Evolutionary conservation across 805 yeast genomes (phyloP), one percentile per base, ranked within the genome.

Genomic region (Yarrowia porcina): DNA sequence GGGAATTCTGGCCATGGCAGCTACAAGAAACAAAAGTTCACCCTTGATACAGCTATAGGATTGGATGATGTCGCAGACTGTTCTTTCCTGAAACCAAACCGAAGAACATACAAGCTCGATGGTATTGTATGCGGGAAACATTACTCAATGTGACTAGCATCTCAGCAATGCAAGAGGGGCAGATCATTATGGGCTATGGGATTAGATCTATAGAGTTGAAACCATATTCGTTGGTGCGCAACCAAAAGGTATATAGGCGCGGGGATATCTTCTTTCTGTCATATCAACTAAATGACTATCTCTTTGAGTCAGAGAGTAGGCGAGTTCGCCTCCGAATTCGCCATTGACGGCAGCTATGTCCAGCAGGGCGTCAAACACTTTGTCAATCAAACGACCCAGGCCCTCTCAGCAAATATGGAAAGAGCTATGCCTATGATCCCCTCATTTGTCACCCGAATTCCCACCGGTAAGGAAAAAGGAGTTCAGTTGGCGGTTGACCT

Each of bases 401-500:
- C 79, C 13, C 73, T 77, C 36, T 32, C 56, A 27, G 60, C 61
- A 27, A 44, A 68, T 41, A 64, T 66, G 20, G 69, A 68, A 47
- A 66, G 72, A 25, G 75, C 75, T 6, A 65, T 77, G 70, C 73
- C 79, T 41, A 94, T 93, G 99, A 90, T 94, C 69, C 98, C 98
- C 36, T 83, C 97, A 1, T 93, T 75, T 72, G 96, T 93, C 33
- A 89, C 97, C 9, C 80, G 82, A 11, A 82, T 90, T 63, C 99
- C 99, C 21, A 82, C 81, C 44, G 99, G 99, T 45, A 79, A 82
- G 52, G 99, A 93, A 73, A 79, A 78, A 63, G 98, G 98, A 47
- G 79, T 89, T 39, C 84, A 81, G 66, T 77, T 93, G 65, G 98
- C 98, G 62, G 96, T 94, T 4, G 98, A 93, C 72, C 80, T 93